Conservation (phyloP, 805 yeast genomes). For the Schwanniomyces vanrijiae region DNA sequence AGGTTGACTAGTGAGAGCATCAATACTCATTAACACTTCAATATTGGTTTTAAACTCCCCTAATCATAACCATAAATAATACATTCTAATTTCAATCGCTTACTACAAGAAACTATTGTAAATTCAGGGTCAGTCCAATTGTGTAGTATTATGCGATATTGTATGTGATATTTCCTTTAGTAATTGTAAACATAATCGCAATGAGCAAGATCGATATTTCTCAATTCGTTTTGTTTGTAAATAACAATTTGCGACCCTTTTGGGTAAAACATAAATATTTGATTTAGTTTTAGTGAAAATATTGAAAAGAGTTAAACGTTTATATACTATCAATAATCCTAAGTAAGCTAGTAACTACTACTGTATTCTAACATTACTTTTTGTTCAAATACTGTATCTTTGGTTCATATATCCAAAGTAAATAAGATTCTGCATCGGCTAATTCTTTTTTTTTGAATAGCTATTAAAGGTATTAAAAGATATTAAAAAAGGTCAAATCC, state of each 20-base stretch:
- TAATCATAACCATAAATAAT: neutral
- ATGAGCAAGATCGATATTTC: constrained; percentile 4
- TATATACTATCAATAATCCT: constrained; percentile 1
- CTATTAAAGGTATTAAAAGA: neutral
- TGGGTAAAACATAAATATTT: constrained; percentile 8
- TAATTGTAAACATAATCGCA: constrained; percentile 1
- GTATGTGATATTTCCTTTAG: neutral
- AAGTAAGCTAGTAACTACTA: neutral
- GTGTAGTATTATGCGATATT: neutral
- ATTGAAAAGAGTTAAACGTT: constrained; percentile 2
- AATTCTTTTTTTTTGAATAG: neutral
- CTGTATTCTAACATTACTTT: neutral
- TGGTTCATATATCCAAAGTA: neutral
- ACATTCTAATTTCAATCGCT: neutral
- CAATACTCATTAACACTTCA: no score
- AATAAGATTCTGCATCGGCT: neutral
- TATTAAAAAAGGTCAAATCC: neutral
- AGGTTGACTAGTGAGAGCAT: no score
- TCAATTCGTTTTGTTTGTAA: constrained; percentile 12
- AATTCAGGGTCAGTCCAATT: neutral
- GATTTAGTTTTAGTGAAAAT: constrained; percentile 7
- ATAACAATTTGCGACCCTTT: constrained; percentile 8
- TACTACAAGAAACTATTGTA: neutral
- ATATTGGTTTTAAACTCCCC: no score
- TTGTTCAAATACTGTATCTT: neutral